Base-by-base conservation (phyloP, 441 rosid genomes). In the Flueggea neowawraea region DNA sequence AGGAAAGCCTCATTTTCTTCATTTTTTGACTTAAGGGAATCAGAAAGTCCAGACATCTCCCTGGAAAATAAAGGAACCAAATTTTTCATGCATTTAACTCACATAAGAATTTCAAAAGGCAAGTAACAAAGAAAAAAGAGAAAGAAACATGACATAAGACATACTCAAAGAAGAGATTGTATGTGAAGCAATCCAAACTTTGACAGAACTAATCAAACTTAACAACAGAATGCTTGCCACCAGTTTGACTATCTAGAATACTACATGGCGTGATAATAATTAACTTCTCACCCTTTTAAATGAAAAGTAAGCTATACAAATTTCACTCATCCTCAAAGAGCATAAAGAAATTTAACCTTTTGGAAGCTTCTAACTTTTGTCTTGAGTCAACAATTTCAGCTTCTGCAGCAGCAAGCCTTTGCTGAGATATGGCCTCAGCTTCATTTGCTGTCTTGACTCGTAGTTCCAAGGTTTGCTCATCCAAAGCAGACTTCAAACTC, bases 371-470 rank as follows among this genome's bases (percentile, higher is more conserved):
- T 71, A 83, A 77, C 73, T 79, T 87, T 74, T 84, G 95, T 71
- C 97, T 85, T 81, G 84, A 71, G 59, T 92, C 97, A 73, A 94
- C 94, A 82, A 95, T 88, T 78, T 92, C 98, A 57, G 98, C 97
- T 82, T 95, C 99, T 15, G 97, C 95, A 71, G 97, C 86, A 67
- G 97, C 99, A 73, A 95, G 81, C 78, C 73, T 83, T 73, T 90
- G 99, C 74, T 95, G 98, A 61, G 99, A 90, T 53, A 78, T 65
- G 41, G 99, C 98, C 73, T 95, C 98, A 51, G 97, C 98, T 84
- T 92, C 96, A 73, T 87, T 95, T 66, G 99, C 97, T 36, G 81
- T 84, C 85, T 95, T 95, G 36, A 95, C 99, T 31, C 96, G 90
- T 63, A 81, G 72, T 76, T 95, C 99, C 58, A 95, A 76, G 70